Evolutionary conservation across 495 filamentous ascomycete genomes (phyloP), one percentile per base, ranked within the genome.

Genomic region (Hyphodiscus hymeniophilus): DNA sequence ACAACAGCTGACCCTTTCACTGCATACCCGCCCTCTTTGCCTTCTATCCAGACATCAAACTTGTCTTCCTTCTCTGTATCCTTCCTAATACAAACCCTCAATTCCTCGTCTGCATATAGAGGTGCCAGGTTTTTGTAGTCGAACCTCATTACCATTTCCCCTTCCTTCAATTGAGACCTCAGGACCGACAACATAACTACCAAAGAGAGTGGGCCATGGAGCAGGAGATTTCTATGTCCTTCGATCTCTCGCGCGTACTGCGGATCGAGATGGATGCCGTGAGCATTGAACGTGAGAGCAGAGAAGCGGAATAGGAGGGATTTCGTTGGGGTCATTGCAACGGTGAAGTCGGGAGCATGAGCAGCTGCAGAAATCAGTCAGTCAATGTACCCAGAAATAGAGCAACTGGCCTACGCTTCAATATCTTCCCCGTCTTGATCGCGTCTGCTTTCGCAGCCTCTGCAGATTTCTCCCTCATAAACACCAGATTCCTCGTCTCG

Each of bases 151-250:
- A 85, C 32, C 48, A 47, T 52, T 7, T 52, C 53, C 1, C 54
- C 49, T 33, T 55, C 33, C 20, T 56, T 28, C 1, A 89, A 57
- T 35, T 78, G 66, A 3, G 64, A 63, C 31, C 72, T 63, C 13
- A 95, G 59, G 13, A 79, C 69, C 16, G 76, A 71, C 28, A 94
- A 63, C 64, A 96, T 77, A 10, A 96, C 61, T 1, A 80, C 79
- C 33, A 91, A 66, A n/a, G 77, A 77, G 55, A 97, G 68, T 0
- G 91, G 91, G 0, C 91, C 91, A 57, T 96, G 91, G 23, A 95
- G 84, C 11, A 97, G 73, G 20, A 87, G 67, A 42, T 81, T 74
- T 11, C 70, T 74, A 60, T 91, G 79, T 7, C 84, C 86, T 63
- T 97, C 91, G 2, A 77, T 65, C 23, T 77, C 67, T 16, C 73